Evolutionary conservation across 108 stramenopile genomes (phyloP), one percentile per base, ranked within the genome.

Genomic region (Aurantiochytrium sp.): DNA sequence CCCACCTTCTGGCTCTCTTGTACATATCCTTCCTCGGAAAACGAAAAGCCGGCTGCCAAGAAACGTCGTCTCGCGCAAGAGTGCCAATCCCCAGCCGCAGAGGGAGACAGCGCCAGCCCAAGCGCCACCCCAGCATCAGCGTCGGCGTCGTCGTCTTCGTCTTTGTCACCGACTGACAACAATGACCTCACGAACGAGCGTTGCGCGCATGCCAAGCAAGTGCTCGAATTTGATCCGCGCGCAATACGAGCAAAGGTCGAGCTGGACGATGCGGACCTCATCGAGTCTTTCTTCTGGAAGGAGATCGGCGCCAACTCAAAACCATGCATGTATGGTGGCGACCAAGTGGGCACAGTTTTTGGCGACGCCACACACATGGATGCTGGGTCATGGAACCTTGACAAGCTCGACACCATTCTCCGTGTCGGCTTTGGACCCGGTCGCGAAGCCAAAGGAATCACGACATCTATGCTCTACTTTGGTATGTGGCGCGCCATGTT

Each of bases 401-500:
- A 92, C 59, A 25, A 51, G 43, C 69, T 94, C 60, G 91, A 91
- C 55, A 91, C 90, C 10, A 44, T 23, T 8, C 60, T 49, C 14
- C 47, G 42, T 5, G 60, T 92, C 55, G 76, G 93, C 45, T 55
- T 91, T 21, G 76, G 72, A 18, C 87, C 93, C 23, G 83, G 76
- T 28, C 44, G 58, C 6, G 87, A 88, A 28, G 51, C 93, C 12
- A 93, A 92, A 8, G 94, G 94, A 23, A 91, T 94, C 72, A 94
- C 89, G 4, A 90, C 90, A 18, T 23, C 93, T 42, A 94, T 94
- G 94, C 91, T 94, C 23, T 94, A 94, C 72, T 88, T 94, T 49
- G 94, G 94, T 14, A 93, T 88, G 89, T 94, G 93, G 94, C 88
- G 94, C 3, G 91, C 93, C 47, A 89, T 94, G 91, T 94, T 94